These are phyloP conservation scores for Aquilaria sinensis DNA, from an alignment of 345 rosid species.

Conservation along the genomic window DNA sequence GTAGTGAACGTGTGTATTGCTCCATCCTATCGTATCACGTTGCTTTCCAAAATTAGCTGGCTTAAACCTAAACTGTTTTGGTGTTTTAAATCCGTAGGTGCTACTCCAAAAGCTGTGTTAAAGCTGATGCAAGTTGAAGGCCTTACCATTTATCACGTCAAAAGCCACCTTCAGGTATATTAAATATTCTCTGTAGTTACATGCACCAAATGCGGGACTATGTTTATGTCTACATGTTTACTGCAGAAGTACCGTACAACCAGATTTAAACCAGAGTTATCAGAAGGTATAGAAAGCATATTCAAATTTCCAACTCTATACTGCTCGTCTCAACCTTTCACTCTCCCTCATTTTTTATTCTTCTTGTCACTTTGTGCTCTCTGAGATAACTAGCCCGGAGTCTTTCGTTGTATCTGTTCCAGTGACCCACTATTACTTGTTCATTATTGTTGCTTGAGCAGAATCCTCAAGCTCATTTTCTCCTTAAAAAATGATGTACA, in stretches of 20 bases:
- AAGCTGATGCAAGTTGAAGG: constrained; percentile 74
- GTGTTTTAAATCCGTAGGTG: constrained; percentile 32
- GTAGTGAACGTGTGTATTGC: constrained; percentile 46
- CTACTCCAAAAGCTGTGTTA: constrained; percentile 80
- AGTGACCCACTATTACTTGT: no score
- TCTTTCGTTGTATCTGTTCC: no score
- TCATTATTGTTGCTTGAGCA: no score
- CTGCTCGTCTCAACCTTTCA: background rate
- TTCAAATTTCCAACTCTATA: no score
- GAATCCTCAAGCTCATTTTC: background rate
- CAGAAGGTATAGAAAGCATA: constrained; percentile 41
- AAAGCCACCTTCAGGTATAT: constrained; percentile 77
- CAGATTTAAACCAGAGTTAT: constrained; percentile 49
- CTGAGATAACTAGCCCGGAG: no score
- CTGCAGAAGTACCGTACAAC: constrained; percentile 83
- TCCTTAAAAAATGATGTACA: background rate
- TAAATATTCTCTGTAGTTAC: background rate
- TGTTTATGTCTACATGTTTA: constrained; percentile 16
- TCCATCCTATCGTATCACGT: background rate
- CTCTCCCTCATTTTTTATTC: background rate
- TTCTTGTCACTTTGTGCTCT: background rate
- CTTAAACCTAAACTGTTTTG: constrained; percentile 17
- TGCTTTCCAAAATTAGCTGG: background rate
- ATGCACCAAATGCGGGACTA: background rate
- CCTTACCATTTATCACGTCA: constrained; percentile 79